These are phyloP conservation scores for Stagonosporopsis rhizophila DNA, from an alignment of 2,329 filamentous ascomycete species.

Conservation along the genomic window DNA sequence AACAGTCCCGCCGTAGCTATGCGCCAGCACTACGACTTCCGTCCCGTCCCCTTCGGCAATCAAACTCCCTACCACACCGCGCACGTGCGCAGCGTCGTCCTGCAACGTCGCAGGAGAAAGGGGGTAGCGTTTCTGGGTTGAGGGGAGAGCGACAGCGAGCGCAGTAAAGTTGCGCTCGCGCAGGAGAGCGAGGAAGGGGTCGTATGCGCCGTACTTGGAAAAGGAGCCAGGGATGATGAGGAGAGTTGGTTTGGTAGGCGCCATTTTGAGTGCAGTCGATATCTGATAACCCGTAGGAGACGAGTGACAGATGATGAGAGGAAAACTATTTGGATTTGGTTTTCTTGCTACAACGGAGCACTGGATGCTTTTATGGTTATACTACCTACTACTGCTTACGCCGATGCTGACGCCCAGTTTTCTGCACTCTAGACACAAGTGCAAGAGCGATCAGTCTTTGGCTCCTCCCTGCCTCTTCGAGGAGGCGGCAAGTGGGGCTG, in stretches of 20 bases:
- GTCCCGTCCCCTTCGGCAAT: slow-evolving; percentile 32
- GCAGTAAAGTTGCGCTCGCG: slow-evolving; percentile 19
- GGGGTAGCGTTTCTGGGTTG: slow-evolving; percentile 21
- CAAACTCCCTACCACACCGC: slow-evolving; percentile 23
- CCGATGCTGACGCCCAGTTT: background rate
- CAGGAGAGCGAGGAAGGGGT: slow-evolving; percentile 14
- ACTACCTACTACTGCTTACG: background rate
- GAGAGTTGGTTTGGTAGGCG: slow-evolving; percentile 20
- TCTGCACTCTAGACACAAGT: background rate
- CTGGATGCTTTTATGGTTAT: background rate
- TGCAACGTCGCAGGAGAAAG: slow-evolving; percentile 25
- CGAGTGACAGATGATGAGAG: background rate
- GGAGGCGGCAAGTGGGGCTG: background rate
- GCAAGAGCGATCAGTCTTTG: background rate
- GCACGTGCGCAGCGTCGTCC: slow-evolving; percentile 41
- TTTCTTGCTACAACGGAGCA: background rate
- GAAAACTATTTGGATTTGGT: no score
- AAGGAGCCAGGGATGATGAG: slow-evolving; percentile 35
- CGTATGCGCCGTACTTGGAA: slow-evolving; percentile 18
- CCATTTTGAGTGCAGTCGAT: background rate
- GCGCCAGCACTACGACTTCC: slow-evolving; percentile 37
- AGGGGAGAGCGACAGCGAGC: slow-evolving; percentile 22
- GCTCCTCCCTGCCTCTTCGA: background rate
- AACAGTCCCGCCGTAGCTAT: slow-evolving; percentile 25
- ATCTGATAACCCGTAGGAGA: no score